phyloP scores from a whole-genome alignment of 495 filamentous ascomycete genomes.

The Penicillium crystallinum region DNA sequence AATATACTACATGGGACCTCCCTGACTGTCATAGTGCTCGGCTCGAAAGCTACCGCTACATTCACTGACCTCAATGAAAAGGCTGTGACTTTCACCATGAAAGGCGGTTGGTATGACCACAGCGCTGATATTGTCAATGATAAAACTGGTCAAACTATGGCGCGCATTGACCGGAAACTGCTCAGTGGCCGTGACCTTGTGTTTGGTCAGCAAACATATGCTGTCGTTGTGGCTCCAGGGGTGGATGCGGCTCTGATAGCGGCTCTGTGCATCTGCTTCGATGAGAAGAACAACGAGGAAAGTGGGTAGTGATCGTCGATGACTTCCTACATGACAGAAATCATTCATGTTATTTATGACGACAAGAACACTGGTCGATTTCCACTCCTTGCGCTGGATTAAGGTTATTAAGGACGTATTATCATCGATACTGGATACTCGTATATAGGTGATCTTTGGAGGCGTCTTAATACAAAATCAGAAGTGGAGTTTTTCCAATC shows the following conservation, averaged over 20 bases:
- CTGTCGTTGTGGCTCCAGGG: constrained; percentile 52
- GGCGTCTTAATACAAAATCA: too few relatives aligned
- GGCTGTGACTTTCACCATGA: constrained; percentile 16
- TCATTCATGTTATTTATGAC: too few relatives aligned
- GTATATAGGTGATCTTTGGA: too few relatives aligned
- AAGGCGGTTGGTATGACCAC: constrained; percentile 26
- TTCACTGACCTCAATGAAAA: constrained; percentile 20
- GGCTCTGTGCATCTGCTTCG: constrained; percentile 57
- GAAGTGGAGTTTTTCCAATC: too few relatives aligned
- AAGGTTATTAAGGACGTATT: too few relatives aligned
- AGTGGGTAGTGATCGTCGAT: too few relatives aligned
- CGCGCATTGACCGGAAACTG: constrained; percentile 50
- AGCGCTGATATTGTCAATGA: constrained; percentile 33
- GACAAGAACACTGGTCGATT: too few relatives aligned
- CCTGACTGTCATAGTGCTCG: constrained; percentile 20
- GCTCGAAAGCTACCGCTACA: constrained; percentile 28
- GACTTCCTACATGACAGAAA: too few relatives aligned
- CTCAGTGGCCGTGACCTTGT: constrained; percentile 49
- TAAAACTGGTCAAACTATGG: constrained; percentile 39
- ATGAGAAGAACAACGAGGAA: constrained; percentile 54
- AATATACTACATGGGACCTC: background rate
- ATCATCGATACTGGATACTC: too few relatives aligned
- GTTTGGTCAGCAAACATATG: constrained; percentile 56
- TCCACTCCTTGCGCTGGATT: too few relatives aligned
- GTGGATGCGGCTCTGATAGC: constrained; percentile 56